Base-by-base conservation (phyloP, 805 yeast species). In the Zygosaccharomyces siamensis region DNA sequence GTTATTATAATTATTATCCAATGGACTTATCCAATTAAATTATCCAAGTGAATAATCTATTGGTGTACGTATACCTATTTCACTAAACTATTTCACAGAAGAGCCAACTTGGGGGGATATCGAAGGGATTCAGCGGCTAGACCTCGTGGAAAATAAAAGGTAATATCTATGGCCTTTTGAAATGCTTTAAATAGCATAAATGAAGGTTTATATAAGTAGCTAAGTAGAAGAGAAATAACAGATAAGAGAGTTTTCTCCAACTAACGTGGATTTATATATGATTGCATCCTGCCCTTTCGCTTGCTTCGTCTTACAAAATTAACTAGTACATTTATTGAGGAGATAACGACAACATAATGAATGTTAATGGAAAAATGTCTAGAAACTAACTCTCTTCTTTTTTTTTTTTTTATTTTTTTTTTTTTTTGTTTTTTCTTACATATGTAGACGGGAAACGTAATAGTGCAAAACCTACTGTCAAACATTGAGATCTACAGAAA, bases 121-220 rank as follows among this genome's bases (percentile, higher is more conserved):
- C 28, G 8, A 26, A 30, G 35, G 30, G 10, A 27, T 23, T 41
- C 36, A 37, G 44, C 44, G 44, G 44, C 44, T 41, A 41, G 11
- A 20, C 27, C 37, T 30, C 27, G 23, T 16, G 33, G 21, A 31
- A 39, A 23, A 26, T 27, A 14, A 39, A 24, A 20, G 12, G 3
- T n/a, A 21, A 38, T 16, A 4, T 23, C 21, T 5, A 18, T 14
- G 8, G 12, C 20, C 18, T 35, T 35, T 23, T 14, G 3, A 11
- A n/a, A 5, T n/a, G 3, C 18, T 39, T 39, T 35, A 14, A 7
- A 7, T 27, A 24, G 26, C 6, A 23, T 8, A 24, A 11, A 24
- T 14, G n/a, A n/a, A 39, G 2, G 24, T 6, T 6, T 6, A 23
- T 23, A 6, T 23, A 23, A 23, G 7, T 23, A 23, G 24, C 11